Conservation (phyloP, 345 rosid genomes). For the Firmiana major region DNA sequence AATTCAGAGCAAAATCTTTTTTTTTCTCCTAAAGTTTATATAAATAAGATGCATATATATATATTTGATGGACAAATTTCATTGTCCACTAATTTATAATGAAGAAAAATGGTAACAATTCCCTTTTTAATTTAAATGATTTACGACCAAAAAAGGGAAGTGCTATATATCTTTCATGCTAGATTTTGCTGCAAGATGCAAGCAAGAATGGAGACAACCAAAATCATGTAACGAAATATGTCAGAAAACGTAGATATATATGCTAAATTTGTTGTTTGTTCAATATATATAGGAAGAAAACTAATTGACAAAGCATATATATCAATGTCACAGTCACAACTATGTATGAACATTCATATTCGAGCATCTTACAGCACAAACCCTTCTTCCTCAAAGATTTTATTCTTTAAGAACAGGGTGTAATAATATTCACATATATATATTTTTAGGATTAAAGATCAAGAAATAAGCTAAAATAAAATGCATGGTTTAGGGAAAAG, state of each 20-base stretch:
- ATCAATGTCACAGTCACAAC: not conserved
- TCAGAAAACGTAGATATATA: not conserved
- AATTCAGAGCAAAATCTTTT: too few relatives aligned
- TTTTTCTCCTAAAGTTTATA: too few relatives aligned
- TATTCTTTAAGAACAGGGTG: not conserved
- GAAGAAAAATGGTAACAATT: not conserved
- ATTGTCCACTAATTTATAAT: not conserved
- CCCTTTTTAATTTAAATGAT: not conserved
- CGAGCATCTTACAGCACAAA: constrained; percentile 18
- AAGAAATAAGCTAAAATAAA: not conserved
- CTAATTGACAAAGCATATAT: not conserved
- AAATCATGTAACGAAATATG: not conserved
- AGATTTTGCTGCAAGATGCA: constrained; percentile 12
- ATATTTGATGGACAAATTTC: not conserved
- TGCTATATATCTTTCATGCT: not conserved
- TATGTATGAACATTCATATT: not conserved
- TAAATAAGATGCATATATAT: too few relatives aligned
- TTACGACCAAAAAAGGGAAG: not conserved
- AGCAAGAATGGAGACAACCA: not conserved
- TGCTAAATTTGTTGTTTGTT: not conserved
- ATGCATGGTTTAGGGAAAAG: not conserved
- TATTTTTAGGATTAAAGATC: not conserved
- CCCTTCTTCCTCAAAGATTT: constrained; percentile 5
- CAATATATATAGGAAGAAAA: not conserved
- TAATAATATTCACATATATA: not conserved